Conservation (phyloP, 768 basidiomycete species). For the Podaxis sp. region DNA sequence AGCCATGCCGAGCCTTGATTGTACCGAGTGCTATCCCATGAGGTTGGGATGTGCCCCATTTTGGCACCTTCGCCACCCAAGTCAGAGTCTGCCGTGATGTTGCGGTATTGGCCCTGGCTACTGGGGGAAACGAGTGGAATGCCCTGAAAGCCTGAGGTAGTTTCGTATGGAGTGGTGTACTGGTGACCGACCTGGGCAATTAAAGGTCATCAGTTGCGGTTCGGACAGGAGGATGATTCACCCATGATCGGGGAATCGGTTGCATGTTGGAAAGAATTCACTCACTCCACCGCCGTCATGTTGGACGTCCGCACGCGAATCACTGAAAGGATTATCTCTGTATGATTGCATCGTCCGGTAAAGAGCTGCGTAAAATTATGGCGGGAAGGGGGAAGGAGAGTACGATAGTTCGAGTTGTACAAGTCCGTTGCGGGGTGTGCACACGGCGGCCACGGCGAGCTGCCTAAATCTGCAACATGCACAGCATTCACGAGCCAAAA, state of each 20-base stretch:
- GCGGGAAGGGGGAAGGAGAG: background rate
- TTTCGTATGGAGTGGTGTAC: slow-evolving; percentile 1
- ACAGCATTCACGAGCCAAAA: background rate
- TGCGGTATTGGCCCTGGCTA: slow-evolving; percentile 3
- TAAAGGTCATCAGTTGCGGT: background rate
- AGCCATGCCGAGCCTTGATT: slow-evolving; percentile 5
- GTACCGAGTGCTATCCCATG: slow-evolving; percentile 12
- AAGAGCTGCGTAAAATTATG: background rate
- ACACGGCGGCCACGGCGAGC: background rate
- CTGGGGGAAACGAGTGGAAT: slow-evolving; percentile 6
- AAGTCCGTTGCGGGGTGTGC: background rate
- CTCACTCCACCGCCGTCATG: background rate
- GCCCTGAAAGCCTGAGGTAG: background rate
- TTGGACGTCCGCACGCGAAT: background rate
- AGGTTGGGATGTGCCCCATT: background rate
- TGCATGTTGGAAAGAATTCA: background rate
- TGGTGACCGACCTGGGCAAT: slow-evolving; percentile 8
- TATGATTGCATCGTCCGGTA: slow-evolving; percentile 5
- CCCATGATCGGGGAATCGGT: background rate
- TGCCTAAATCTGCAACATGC: background rate
- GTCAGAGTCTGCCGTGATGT: slow-evolving; percentile 1
- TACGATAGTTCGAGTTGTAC: background rate
- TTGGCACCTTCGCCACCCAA: background rate
- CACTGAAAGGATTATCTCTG: slow-evolving; percentile 12
- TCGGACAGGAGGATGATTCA: background rate